A percentile compares a stretch with the other conserved stretches of the same genome.
phyloP scores from a whole-genome alignment of 805 yeast species.

The Teunomyces panamensis region DNA sequence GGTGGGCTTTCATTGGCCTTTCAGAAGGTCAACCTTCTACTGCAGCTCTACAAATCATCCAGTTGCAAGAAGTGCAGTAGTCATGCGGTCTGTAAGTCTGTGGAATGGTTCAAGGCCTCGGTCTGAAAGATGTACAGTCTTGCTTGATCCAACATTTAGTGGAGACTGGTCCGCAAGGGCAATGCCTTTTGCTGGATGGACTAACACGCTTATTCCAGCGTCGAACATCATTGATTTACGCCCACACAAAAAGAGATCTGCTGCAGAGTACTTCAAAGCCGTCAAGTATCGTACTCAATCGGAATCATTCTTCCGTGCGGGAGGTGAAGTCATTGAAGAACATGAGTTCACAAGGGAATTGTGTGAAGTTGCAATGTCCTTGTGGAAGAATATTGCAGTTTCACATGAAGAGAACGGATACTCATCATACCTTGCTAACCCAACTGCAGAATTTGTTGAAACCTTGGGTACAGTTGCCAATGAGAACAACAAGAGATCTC shows the following conservation, averaged over 20 bases:
- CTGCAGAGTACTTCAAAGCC: conserved; percentile 35
- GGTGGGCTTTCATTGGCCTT: conserved; percentile 46
- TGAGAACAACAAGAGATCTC: conserved; percentile 23
- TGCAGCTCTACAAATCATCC: conserved; percentile 37
- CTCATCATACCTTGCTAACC: conserved; percentile 35
- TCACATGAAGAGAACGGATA: conserved; percentile 33
- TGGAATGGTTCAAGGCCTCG: conserved; percentile 26
- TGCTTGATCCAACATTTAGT: conserved; percentile 37
- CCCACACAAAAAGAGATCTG: conserved; percentile 25
- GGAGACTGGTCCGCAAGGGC: conserved; percentile 29
- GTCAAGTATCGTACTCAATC: conserved; percentile 41
- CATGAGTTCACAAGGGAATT: conserved; percentile 26
- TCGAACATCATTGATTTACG: conserved; percentile 42
- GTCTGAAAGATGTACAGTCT: conserved; percentile 27
- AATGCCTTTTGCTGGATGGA: conserved; percentile 38
- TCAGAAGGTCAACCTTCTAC: conserved; percentile 37
- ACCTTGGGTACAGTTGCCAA: conserved; percentile 24
- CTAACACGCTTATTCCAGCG: conserved; percentile 29
- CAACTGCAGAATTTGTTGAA: conserved; percentile 27
- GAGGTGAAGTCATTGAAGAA: conserved; percentile 34
- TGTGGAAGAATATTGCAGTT: conserved; percentile 40
- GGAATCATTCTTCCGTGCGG: conserved; percentile 27
- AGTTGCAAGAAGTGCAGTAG: conserved; percentile 39
- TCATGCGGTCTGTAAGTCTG: conserved; percentile 31
- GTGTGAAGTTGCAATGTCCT: conserved; percentile 26